These are phyloP conservation scores for Bipolaris victoriae DNA, from an alignment of 2,329 filamentous ascomycete genomes.

Conservation along the genomic window DNA sequence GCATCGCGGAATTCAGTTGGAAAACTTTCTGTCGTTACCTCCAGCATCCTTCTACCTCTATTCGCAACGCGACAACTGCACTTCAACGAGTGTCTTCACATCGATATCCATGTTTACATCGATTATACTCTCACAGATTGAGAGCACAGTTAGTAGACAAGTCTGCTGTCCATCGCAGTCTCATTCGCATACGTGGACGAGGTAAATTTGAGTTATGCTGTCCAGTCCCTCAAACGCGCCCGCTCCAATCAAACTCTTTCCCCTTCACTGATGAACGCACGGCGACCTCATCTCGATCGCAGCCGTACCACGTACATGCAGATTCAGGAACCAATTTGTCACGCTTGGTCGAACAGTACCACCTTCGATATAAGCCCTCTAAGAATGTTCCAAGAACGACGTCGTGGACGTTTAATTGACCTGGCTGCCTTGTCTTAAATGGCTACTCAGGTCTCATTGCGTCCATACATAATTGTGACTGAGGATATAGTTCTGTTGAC, in stretches of 20 bases:
- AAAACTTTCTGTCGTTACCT: conserved; percentile 1
- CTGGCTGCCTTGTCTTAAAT: conserved; percentile 38
- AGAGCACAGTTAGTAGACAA: neutral
- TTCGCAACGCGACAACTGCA: neutral
- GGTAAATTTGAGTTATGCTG: neutral
- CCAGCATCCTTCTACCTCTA: neutral
- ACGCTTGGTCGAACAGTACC: conserved; percentile 47
- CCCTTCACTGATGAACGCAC: neutral
- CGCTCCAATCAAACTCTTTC: neutral
- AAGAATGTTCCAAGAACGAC: conserved; percentile 49
- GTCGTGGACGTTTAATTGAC: conserved; percentile 48
- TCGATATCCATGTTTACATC: neutral
- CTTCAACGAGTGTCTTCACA: neutral
- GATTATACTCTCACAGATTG: neutral
- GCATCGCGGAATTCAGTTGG: conserved; percentile 11
- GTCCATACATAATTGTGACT: conserved; percentile 36
- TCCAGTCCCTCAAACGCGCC: neutral
- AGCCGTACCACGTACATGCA: neutral
- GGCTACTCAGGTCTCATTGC: conserved; percentile 49
- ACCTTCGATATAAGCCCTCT: conserved; percentile 49
- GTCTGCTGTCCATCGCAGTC: neutral
- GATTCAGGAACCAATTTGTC: conserved; percentile 48
- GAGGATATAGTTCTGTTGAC: neutral
- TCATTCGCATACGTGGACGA: neutral
- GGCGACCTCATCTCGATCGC: neutral